These are phyloP conservation scores for Hypoxylon intermedium DNA, from an alignment of 495 filamentous ascomycete species.

Conservation along the genomic window DNA sequence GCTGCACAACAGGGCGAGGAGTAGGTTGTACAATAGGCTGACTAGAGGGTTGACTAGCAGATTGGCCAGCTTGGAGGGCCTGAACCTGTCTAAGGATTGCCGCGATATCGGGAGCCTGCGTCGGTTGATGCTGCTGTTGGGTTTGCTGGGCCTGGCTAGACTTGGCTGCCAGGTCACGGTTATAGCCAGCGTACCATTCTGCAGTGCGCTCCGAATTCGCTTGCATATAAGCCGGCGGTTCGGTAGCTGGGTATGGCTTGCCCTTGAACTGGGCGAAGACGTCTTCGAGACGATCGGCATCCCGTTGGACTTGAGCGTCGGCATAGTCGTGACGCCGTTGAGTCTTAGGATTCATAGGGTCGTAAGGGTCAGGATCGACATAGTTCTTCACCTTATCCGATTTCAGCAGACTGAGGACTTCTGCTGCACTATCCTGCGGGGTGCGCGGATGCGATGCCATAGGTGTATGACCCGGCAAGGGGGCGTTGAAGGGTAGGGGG, in stretches of 20 bases:
- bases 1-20: slow-evolving; percentile 10
- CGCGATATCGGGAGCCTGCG: slow-evolving; percentile 1
- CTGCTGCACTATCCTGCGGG: slow-evolving; percentile 14
- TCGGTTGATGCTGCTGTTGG: slow-evolving; percentile 29
- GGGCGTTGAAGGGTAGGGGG: neutral
- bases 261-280: slow-evolving; percentile 39
- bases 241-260: slow-evolving; percentile 41
- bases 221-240: slow-evolving; percentile 44
- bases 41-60: slow-evolving; percentile 2
- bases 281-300: slow-evolving; percentile 41
- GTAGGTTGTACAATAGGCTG: slow-evolving; percentile 7
- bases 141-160: slow-evolving; percentile 21
- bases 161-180: slow-evolving; percentile 39
- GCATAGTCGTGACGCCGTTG: slow-evolving; percentile 42
- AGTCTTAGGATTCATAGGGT: slow-evolving; percentile 37
- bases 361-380: slow-evolving; percentile 41
- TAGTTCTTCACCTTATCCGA: slow-evolving; percentile 49
- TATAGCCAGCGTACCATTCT: slow-evolving; percentile 44
- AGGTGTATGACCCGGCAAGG: neutral
- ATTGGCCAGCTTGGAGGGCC: slow-evolving; percentile 40
- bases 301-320: slow-evolving; percentile 44
- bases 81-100: slow-evolving; percentile 39
- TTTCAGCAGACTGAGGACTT: slow-evolving; percentile 40
- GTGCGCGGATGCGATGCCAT: slow-evolving; percentile 1
- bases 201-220: slow-evolving; percentile 27